Evolutionary conservation across 345 rosid species (phyloP).

Genomic region (Gossypium stocksii): DNA sequence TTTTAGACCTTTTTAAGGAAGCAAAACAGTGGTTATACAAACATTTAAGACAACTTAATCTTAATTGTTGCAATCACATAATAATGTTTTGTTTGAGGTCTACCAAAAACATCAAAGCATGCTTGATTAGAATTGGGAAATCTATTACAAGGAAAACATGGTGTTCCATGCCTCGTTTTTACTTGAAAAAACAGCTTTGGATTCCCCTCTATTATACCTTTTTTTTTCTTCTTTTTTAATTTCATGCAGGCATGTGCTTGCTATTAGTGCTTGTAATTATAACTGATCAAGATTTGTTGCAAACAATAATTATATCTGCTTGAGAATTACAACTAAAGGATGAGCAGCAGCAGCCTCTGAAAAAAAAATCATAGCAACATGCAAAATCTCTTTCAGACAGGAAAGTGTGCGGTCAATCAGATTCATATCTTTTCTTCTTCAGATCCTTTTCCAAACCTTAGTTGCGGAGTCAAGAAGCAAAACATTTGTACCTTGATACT

Average conservation of each 20-base stretch:
- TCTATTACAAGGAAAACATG: not conserved
- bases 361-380: slow-evolving; percentile 1
- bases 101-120: slow-evolving; percentile 30
- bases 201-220: slow-evolving; percentile 20
- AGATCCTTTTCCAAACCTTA: slow-evolving; percentile 21
- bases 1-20: slow-evolving; percentile 27
- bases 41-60: not conserved
- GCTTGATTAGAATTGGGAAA: slow-evolving; percentile 23
- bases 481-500: slow-evolving; percentile 17
- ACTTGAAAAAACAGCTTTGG: slow-evolving; percentile 23
- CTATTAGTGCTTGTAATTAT: slow-evolving; percentile 43
- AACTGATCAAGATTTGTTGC: slow-evolving; percentile 24
- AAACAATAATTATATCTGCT: slow-evolving; percentile 26
- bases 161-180: not conserved
- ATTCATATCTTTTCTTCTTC: not conserved
- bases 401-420: slow-evolving; percentile 24
- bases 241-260: slow-evolving; percentile 45
- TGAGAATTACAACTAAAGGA: slow-evolving; percentile 2
- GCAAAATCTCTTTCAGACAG: not conserved
- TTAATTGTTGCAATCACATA: slow-evolving; percentile 17
- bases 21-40: slow-evolving; percentile 29
- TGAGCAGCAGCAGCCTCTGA: not conserved
- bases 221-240: not conserved
- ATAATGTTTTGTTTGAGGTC: slow-evolving; percentile 28
- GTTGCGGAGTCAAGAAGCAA: slow-evolving; percentile 66